Percentiles rank a stretch among this genome's conserved stretches.
These are phyloP conservation scores for Pythium rishiriense DNA, from an alignment of 352 stramenopile species.

Conservation along the genomic window DNA sequence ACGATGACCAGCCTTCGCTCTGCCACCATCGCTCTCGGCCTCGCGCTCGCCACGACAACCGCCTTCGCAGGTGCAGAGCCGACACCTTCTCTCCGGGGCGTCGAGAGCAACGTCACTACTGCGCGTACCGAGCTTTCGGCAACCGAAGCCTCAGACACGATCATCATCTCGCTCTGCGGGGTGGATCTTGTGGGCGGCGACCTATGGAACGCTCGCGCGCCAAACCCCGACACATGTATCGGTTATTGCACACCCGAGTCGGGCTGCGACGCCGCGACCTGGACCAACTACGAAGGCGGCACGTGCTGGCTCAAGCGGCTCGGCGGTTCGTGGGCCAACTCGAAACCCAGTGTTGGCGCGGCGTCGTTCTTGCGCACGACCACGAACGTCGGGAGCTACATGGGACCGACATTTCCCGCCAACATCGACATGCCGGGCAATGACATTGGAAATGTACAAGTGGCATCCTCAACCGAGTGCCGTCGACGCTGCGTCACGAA, in stretches of 20 bases:
- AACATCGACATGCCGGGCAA: not conserved
- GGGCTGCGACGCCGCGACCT: conserved; percentile 4
- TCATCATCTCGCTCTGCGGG: not conserved
- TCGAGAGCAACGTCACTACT: not conserved
- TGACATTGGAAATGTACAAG: not conserved
- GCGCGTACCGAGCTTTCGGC: too few relatives aligned
- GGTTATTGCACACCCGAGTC: not conserved
- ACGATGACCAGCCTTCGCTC: not conserved
- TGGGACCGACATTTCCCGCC: not conserved
- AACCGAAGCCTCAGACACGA: not conserved
- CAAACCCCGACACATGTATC: not conserved
- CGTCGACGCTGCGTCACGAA: not conserved
- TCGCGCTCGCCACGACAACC: not conserved
- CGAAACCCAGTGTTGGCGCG: not conserved
- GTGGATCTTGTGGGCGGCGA: conserved; percentile 5
- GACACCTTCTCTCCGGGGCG: not conserved
- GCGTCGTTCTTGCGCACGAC: not conserved
- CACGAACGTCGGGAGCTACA: not conserved
- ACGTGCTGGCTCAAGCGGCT: conserved; percentile 10
- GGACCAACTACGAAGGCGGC: conserved; percentile 8
- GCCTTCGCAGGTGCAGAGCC: too few relatives aligned
- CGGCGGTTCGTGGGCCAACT: not conserved
- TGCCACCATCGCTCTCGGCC: not conserved
- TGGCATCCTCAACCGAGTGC: not conserved
- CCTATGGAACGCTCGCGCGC: not conserved